Evolutionary conservation across 345 rosid species (phyloP).

Genomic region (Turnera subulata): DNA sequence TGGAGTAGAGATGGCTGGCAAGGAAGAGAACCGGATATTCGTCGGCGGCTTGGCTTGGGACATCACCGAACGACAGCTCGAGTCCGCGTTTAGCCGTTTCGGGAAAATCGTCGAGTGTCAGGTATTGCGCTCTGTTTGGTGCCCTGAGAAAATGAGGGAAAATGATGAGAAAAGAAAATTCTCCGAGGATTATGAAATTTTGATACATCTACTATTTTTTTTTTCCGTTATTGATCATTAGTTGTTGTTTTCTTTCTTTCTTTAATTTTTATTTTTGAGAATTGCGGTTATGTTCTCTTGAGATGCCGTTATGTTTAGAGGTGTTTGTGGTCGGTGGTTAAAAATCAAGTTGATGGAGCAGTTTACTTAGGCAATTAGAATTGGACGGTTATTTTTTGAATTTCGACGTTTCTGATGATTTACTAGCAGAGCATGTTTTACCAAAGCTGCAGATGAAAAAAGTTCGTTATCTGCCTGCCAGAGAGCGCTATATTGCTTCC

Average conservation of each 20-base stretch:
- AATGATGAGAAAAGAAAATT: neutral
- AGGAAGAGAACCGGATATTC: constrained; percentile 78
- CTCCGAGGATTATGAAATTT: neutral
- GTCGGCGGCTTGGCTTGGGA: constrained; percentile 93
- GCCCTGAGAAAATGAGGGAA: constrained; percentile 6
- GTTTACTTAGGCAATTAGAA: neutral
- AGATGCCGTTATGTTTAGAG: constrained; percentile 48
- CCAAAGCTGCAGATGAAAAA: too few relatives aligned
- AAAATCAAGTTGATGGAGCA: constrained; percentile 38
- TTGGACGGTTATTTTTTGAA: constrained; percentile 9
- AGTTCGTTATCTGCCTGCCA: too few relatives aligned
- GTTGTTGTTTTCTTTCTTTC: constrained; percentile 12
- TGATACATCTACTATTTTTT: too few relatives aligned
- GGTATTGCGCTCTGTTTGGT: constrained; percentile 37
- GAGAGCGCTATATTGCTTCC: neutral
- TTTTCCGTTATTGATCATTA: neutral
- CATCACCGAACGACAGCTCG: constrained; percentile 77
- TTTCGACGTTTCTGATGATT: too few relatives aligned
- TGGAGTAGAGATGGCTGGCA: constrained; percentile 49
- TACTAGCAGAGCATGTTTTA: too few relatives aligned
- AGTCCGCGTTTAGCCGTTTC: constrained; percentile 70
- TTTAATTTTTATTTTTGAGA: constrained; percentile 26
- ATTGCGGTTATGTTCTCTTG: constrained; percentile 38
- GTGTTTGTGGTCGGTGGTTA: constrained; percentile 39
- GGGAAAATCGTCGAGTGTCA: constrained; percentile 84